Percentiles rank a stretch among this genome's conserved stretches.
Evolutionary conservation across 1,139 yeast species (phyloP).

Genomic region (Lodderomyces pseudojiufengensis): DNA sequence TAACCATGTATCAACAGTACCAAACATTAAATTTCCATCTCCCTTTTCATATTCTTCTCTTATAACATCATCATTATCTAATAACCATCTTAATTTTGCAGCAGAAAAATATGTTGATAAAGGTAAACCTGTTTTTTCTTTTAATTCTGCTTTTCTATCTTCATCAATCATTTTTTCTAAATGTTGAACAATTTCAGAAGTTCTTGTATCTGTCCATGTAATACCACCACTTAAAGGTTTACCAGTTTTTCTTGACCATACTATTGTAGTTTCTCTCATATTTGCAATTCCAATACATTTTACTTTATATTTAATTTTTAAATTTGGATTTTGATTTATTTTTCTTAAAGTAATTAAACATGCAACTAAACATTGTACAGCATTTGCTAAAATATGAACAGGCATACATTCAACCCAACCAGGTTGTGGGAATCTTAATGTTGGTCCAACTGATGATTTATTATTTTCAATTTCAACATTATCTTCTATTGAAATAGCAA

Average conservation of each 20-base stretch:
- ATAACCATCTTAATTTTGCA: conserved; percentile 84
- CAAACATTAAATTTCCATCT: conserved; percentile 75
- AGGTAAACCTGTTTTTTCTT: conserved; percentile 78
- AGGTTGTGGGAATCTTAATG: conserved; percentile 69
- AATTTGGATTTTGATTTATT: conserved; percentile 50
- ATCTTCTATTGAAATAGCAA: conserved; percentile 57
- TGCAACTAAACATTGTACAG: conserved; percentile 70
- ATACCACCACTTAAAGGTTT: conserved; percentile 82
- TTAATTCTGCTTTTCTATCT: conserved; percentile 56
- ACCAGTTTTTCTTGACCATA: conserved; percentile 86
- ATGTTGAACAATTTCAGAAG: conserved; percentile 67
- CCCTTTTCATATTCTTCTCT: conserved; percentile 70
- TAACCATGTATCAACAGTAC: conserved; percentile 94
- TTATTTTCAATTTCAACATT: conserved; percentile 62
- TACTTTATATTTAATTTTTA: conserved; percentile 51
- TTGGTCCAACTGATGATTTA: conserved; percentile 57
- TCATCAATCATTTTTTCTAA: conserved; percentile 57
- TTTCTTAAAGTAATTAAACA: conserved; percentile 57
- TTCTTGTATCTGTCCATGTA: conserved; percentile 95
- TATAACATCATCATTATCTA: conserved; percentile 74
- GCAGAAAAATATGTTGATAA: conserved; percentile 90
- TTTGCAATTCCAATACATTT: conserved; percentile 82
- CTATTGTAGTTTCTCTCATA: conserved; percentile 92
- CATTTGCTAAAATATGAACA: conserved; percentile 75
- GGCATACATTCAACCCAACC: conserved; percentile 98